Evolutionary conservation across 768 basidiomycete species (phyloP).

Genomic region (Plicaturopsis crispa): DNA sequence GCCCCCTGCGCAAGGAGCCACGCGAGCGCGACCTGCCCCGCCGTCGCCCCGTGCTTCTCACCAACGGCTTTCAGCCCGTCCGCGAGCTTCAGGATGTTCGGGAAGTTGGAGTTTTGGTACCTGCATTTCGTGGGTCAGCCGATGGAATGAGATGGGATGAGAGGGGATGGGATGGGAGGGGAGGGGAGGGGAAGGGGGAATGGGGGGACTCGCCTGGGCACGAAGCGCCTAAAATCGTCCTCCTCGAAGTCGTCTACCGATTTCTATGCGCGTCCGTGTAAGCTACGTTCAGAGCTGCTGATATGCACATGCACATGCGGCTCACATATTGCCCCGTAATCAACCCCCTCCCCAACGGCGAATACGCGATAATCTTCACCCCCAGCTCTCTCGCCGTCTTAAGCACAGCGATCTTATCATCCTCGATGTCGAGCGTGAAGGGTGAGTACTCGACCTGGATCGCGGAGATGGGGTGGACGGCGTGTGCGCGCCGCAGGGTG

Average conservation of each 20-base stretch:
- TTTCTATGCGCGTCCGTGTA: too few relatives aligned
- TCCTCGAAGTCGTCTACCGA: slow-evolving; percentile 29
- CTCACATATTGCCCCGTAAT: slow-evolving; percentile 38
- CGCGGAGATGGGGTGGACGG: slow-evolving; percentile 41
- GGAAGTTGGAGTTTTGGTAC: slow-evolving; percentile 36
- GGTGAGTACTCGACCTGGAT: slow-evolving; percentile 47
- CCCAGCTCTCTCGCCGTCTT: slow-evolving; percentile 40
- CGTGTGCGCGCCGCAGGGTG: slow-evolving; percentile 42
- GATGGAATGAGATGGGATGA: too few relatives aligned
- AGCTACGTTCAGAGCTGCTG: too few relatives aligned
- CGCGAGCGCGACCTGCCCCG: slow-evolving; percentile 40
- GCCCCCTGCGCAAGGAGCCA: slow-evolving; percentile 42
- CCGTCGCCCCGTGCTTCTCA: slow-evolving; percentile 29
- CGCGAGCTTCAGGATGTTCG: slow-evolving; percentile 33
- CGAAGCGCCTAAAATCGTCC: slow-evolving; percentile 29
- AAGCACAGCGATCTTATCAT: slow-evolving; percentile 31
- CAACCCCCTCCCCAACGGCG: slow-evolving; percentile 46
- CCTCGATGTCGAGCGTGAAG: slow-evolving; percentile 40
- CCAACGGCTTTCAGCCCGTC: slow-evolving; percentile 28
- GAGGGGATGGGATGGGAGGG: too few relatives aligned
- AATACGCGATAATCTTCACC: slow-evolving; percentile 41
- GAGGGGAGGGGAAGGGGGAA: slow-evolving; percentile 5
- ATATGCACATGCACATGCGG: too few relatives aligned
- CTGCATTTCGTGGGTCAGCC: slow-evolving; percentile 8
- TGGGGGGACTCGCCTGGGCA: slow-evolving; percentile 21